phyloP scores from a whole-genome alignment of 129 eudicot genomes.

The Silybum marianum region DNA sequence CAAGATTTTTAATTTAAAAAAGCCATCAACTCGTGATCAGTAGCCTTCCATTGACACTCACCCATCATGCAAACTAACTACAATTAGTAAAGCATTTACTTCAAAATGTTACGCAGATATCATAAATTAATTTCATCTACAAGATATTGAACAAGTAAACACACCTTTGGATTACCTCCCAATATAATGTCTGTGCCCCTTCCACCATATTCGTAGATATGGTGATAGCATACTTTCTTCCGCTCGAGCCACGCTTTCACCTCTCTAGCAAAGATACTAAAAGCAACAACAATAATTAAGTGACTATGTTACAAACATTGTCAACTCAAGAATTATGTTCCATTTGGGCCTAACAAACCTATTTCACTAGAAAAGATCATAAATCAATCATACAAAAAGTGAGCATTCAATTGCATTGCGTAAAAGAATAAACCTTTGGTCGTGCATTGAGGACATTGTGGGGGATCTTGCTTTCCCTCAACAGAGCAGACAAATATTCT shows the following conservation, averaged over 20 bases:
- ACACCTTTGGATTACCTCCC: conserved; percentile 97
- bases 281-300: conserved; percentile 7
- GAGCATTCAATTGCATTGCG: conserved; percentile 19
- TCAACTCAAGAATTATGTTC: neutral
- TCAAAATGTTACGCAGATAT: neutral
- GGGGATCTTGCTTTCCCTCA: conserved; percentile 69
- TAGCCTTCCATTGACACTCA: neutral
- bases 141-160: conserved; percentile 22
- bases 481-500: conserved; percentile 75
- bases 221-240: conserved; percentile 93
- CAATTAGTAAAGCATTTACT: neutral
- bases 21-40: neutral
- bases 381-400: conserved; percentile 14
- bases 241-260: conserved; percentile 99
- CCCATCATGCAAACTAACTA: neutral
- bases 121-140: neutral
- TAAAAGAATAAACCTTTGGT: conserved; percentile 66
- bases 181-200: conserved; percentile 96
- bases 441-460: conserved; percentile 98
- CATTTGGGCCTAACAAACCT: neutral
- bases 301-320: neutral
- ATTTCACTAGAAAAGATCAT: neutral
- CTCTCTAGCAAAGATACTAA: conserved; percentile 97
- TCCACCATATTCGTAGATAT: conserved; percentile 97
- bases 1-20: neutral